Conservation (phyloP, 805 yeast species). For the Nakazawaea wickerhamii region DNA sequence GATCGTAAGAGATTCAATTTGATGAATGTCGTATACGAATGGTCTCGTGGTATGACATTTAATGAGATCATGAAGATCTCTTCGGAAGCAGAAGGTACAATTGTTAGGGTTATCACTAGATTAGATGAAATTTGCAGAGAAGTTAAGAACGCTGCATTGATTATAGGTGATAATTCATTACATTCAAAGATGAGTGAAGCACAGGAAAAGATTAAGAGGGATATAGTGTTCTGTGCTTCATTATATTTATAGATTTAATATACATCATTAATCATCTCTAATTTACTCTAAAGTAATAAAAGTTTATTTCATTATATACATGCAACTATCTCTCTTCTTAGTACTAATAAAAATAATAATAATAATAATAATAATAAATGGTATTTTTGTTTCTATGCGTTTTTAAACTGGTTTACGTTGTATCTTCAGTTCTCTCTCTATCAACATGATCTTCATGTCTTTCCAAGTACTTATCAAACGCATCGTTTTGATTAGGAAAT, state of each 20-base stretch:
- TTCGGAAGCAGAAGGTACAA: slow-evolving; percentile 91
- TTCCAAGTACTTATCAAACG: slow-evolving; percentile 82
- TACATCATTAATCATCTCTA: background rate
- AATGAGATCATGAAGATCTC: slow-evolving; percentile 87
- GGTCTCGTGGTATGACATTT: slow-evolving; percentile 95
- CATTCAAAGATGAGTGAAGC: slow-evolving; percentile 88
- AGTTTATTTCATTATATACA: background rate
- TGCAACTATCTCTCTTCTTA: no score
- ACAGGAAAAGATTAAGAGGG: slow-evolving; percentile 92
- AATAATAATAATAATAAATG: no score
- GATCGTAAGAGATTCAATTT: slow-evolving; percentile 84
- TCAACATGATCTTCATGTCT: slow-evolving; percentile 3
- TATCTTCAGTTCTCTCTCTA: slow-evolving; percentile 6
- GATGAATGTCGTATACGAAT: slow-evolving; percentile 91
- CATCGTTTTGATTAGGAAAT: slow-evolving; percentile 74
- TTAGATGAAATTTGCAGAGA: slow-evolving; percentile 93
- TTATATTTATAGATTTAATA: slow-evolving; percentile 40
- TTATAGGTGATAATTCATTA: slow-evolving; percentile 88
- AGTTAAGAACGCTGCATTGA: slow-evolving; percentile 88
- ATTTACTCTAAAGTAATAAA: background rate
- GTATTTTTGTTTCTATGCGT: no score
- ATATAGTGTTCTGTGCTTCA: slow-evolving; percentile 95
- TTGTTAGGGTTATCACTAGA: slow-evolving; percentile 91
- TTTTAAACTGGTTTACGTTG: background rate
- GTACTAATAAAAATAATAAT: no score